phyloP scores from a whole-genome alignment of 148 eudicot genomes.

The Pharnaceum exiguum region DNA sequence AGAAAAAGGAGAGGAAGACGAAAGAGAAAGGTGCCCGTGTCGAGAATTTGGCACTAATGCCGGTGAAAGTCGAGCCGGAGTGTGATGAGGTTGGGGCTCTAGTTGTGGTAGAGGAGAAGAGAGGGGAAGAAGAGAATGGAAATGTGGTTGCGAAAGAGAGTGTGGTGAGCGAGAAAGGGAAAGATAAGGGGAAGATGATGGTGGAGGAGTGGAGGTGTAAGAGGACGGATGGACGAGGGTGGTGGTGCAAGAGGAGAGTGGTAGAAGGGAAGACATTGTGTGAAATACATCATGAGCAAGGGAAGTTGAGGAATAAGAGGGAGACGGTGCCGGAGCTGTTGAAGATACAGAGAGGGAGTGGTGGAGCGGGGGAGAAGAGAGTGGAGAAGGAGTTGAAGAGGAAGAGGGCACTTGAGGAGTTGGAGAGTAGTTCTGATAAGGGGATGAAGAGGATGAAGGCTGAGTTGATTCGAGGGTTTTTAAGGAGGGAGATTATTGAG shows the following conservation, averaged over 20 bases:
- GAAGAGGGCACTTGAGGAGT: conserved; percentile 19
- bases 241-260: conserved; percentile 76
- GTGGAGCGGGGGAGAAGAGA: conserved; percentile 10
- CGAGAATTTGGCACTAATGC: no score
- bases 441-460: conserved; percentile 68
- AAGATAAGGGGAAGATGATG: conserved; percentile 17
- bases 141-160: neutral
- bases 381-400: conserved; percentile 23
- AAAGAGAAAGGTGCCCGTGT: neutral
- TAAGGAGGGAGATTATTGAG: conserved; percentile 63
- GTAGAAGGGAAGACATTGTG: conserved; percentile 66
- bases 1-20: neutral
- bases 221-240: conserved; percentile 77
- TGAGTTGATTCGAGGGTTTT: conserved; percentile 66
- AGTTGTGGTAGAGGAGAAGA: neutral
- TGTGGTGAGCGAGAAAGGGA: neutral
- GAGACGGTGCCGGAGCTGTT: conserved; percentile 64
- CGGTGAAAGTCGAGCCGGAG: no score
- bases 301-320: conserved; percentile 58
- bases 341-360: conserved; percentile 46
- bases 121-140: neutral
- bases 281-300: conserved; percentile 70
- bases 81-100: no score
- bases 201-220: conserved; percentile 62
- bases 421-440: conserved; percentile 44